phyloP scores from a whole-genome alignment of 23 red algal genomes.

The Chondrus crispus region DNA sequence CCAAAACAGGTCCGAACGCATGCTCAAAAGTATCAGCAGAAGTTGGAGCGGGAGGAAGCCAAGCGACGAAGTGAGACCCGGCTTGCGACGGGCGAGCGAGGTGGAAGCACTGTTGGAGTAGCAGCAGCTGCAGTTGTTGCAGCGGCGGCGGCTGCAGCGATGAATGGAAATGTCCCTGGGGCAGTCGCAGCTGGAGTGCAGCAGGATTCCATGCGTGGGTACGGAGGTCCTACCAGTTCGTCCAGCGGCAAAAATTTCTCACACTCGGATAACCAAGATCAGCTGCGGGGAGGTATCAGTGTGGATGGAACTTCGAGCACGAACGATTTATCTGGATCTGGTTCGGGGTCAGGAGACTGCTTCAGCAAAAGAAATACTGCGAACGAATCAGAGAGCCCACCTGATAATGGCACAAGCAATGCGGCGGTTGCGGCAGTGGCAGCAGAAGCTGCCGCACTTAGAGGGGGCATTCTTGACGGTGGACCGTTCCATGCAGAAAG shows the following conservation, averaged over 20 bases:
- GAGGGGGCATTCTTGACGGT: conserved; percentile 38
- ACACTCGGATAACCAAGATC: not conserved
- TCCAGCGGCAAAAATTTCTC: conserved; percentile 37
- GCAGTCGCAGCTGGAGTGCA: not conserved
- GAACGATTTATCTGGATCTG: not conserved
- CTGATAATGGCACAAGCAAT: not conserved
- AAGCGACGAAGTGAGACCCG: conserved; percentile 46
- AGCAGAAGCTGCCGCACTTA: conserved; percentile 31
- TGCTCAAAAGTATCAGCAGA: conserved; percentile 88
- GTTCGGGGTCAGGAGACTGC: no score
- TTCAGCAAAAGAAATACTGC: not conserved
- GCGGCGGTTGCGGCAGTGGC: conserved; percentile 42
- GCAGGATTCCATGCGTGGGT: no score
- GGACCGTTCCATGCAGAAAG: no score
- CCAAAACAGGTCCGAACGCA: conserved; percentile 97
- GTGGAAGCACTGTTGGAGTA: conserved; percentile 7
- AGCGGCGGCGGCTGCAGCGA: not conserved
- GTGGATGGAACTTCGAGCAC: conserved; percentile 29
- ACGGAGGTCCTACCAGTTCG: conserved; percentile 34
- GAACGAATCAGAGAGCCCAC: not conserved
- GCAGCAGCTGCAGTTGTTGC: conserved; percentile 35
- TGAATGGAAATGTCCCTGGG: conserved; percentile 43
- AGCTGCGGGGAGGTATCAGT: not conserved
- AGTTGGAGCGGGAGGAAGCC: conserved; percentile 78
- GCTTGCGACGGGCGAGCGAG: no score